Evolutionary conservation across 148 eudicot species (phyloP).

Genomic region (Fallopia convolvulus): DNA sequence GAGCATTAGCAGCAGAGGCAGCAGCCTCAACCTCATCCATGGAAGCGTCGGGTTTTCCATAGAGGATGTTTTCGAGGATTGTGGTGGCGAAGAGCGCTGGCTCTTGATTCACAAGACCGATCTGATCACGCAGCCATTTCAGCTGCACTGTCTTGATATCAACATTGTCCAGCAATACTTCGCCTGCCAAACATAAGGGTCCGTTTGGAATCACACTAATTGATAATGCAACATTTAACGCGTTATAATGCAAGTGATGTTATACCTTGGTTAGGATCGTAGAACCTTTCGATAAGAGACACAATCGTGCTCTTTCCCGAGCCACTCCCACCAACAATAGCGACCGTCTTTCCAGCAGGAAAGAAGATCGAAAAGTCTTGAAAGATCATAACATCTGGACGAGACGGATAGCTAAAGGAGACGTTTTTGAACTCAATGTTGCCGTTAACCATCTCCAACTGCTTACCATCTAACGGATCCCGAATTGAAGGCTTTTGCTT

Average conservation of each 20-base stretch:
- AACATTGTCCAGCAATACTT: slow-evolving; percentile 79
- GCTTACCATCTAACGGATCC: slow-evolving; percentile 60
- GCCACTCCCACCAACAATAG: slow-evolving; percentile 98
- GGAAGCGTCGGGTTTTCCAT: slow-evolving; percentile 92
- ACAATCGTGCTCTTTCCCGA: slow-evolving; percentile 98
- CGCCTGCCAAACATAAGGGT: slow-evolving; percentile 34
- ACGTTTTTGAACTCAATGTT: slow-evolving; percentile 94
- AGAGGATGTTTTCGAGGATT: slow-evolving; percentile 84
- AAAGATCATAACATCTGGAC: slow-evolving; percentile 92
- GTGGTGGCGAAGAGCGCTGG: slow-evolving; percentile 98
- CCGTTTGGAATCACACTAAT: too few relatives aligned
- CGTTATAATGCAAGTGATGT: background rate
- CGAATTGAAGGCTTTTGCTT: slow-evolving; percentile 82
- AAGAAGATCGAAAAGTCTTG: slow-evolving; percentile 83
- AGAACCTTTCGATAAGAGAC: slow-evolving; percentile 90
- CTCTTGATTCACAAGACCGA: slow-evolving; percentile 97
- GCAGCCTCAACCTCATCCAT: slow-evolving; percentile 91
- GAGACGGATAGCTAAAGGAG: slow-evolving; percentile 90
- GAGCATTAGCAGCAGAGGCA: slow-evolving; percentile 92
- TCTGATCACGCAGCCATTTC: slow-evolving; percentile 82
- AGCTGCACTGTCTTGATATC: slow-evolving; percentile 83
- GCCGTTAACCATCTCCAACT: slow-evolving; percentile 66
- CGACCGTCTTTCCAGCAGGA: slow-evolving; percentile 98
- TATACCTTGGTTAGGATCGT: slow-evolving; percentile 79
- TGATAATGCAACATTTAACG: too few relatives aligned